Percentiles rank a stretch among this genome's conserved stretches.
Conservation (phyloP, 2,329 filamentous ascomycete genomes). For the Exophiala spinifera region DNA sequence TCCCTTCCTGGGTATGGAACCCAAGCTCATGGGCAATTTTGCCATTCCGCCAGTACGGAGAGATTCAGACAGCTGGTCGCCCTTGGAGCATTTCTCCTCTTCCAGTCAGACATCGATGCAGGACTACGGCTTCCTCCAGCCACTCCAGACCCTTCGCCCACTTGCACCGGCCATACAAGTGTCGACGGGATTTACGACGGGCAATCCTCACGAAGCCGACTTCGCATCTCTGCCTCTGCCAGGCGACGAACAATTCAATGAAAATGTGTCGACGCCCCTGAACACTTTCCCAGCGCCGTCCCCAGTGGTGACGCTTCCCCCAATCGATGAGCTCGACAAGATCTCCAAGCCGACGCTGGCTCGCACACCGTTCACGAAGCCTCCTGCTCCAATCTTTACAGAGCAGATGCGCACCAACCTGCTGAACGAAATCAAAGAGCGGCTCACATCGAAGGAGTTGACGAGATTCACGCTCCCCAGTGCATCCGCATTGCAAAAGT, state of each 20-base stretch:
- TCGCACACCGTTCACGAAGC: constrained; percentile 4
- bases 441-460: constrained; percentile 10
- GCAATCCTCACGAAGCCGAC: neutral
- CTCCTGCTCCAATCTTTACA: constrained; percentile 12
- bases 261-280: no score
- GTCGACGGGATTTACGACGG: neutral
- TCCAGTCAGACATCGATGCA: constrained; percentile 20
- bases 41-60: constrained; percentile 11
- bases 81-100: constrained; percentile 19
- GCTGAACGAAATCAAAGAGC: constrained; percentile 14
- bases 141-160: no score
- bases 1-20: constrained; percentile 17
- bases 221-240: neutral
- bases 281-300: no score
- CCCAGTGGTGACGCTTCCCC: neutral
- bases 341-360: neutral
- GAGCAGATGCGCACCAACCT: constrained; percentile 22
- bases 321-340: neutral
- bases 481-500: constrained; percentile 30
- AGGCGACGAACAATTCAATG: neutral
- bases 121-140: constrained; percentile 19
- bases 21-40: constrained; percentile 19
- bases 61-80: constrained; percentile 18
- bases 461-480: constrained; percentile 12
- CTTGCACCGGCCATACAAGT: neutral